Percentiles rank a stretch among this genome's conserved stretches.
phyloP scores from a whole-genome alignment of 352 stramenopile species.

The Phytophthora palmivora region DNA sequence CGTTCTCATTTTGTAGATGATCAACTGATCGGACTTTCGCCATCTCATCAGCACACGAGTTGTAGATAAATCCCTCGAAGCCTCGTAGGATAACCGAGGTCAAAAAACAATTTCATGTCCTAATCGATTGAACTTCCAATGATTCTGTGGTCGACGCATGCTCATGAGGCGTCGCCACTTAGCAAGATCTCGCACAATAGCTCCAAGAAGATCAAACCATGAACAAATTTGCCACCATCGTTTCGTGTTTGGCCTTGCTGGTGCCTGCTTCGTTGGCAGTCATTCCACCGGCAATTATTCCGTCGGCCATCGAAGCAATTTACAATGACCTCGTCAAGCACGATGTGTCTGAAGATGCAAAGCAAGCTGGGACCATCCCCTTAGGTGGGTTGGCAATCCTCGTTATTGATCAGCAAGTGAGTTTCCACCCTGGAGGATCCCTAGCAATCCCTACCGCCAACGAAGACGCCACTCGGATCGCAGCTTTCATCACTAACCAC shows the following conservation, averaged over 20 bases:
- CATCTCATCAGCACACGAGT: background rate
- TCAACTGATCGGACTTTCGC: background rate
- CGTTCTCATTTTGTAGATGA: background rate
- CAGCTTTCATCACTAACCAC: too few relatives aligned
- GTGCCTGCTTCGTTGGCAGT: too few relatives aligned
- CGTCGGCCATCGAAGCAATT: too few relatives aligned
- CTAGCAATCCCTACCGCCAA: constrained; percentile 92
- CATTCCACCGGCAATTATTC: too few relatives aligned
- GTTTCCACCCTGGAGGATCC: constrained; percentile 94
- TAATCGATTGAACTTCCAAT: background rate
- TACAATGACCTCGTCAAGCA: too few relatives aligned
- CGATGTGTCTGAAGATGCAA: too few relatives aligned
- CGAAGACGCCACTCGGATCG: too few relatives aligned
- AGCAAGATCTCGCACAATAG: background rate
- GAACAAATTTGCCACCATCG: constrained; percentile 2
- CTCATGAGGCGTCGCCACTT: background rate
- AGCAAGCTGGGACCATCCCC: too few relatives aligned
- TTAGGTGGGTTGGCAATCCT: constrained; percentile 79
- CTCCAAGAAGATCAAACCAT: background rate
- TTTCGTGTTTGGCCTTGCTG: too few relatives aligned
- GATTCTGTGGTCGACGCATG: constrained; percentile 7
- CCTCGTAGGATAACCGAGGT: background rate
- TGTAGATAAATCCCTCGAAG: background rate
- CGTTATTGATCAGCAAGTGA: constrained; percentile 94
- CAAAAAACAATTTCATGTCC: background rate